Base-by-base conservation (phyloP, 2,329 filamentous ascomycete species). In the Sporothrix protearum region DNA sequence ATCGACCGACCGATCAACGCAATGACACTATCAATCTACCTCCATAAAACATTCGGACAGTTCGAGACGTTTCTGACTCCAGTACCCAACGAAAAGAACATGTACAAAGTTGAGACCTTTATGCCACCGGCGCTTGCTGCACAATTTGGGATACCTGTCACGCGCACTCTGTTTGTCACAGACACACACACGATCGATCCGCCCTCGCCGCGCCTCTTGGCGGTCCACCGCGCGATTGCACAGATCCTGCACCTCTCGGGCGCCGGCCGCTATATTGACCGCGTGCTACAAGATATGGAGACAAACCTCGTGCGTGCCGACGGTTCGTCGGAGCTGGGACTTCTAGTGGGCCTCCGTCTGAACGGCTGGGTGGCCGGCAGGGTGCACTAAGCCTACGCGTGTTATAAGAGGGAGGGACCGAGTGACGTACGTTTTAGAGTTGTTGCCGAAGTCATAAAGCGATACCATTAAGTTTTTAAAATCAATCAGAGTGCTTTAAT, bases 1-100 rank as follows among this genome's bases (percentile, higher is more conserved):
- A 82, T 83, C 69, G 80, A 83, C 74, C 77, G 78, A 63, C 80
- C 80, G 30, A 73, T 74, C 36, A 83, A 84, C 73, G 81, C 81
- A 22, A 75, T 81, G 14, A 81, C 79, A 5, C 75, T 82, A 47
- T 77, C 75, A 69, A 57, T 47, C 30, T 55, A 9, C 47, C 78
- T 51, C 8, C 79, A 81, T 75, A 8, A 45, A 7, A 42, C 69
- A 3, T 81, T 82, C 75, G 77, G 79, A 10, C 53, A 75, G 25
- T 80, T 80, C 68, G 19, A 78, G 2, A 70, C 80, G n/a, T 79
- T 73, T 49, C 80, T 80, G 59, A 75, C 78, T 51, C 75, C 73
- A 25, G 71, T 79, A 10, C 33, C 70, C 2, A 73, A 72, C 49
- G 64, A 69, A 19, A 57, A 70, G 30, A 75, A 79, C 71, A 78